These are phyloP conservation scores for Miscanthus lutarioriparius DNA, from an alignment of 176 grass and related monocot species.

Conservation along the genomic window DNA sequence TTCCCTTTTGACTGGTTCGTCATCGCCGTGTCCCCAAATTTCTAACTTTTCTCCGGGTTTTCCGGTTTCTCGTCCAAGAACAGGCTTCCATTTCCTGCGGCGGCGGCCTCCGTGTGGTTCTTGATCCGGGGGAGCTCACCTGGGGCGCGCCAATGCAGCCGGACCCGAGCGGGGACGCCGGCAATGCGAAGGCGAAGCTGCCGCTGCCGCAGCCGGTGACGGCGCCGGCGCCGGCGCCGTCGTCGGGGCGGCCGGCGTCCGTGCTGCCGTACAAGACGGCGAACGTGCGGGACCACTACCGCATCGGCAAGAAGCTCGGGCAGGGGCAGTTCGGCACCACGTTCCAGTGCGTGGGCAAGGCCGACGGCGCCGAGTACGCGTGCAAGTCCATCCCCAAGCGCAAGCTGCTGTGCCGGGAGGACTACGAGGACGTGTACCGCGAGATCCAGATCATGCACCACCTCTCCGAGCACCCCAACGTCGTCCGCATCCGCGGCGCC, in stretches of 20 bases:
- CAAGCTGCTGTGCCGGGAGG: slow-evolving; percentile 91
- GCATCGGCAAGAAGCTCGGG: slow-evolving; percentile 91
- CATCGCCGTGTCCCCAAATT: slow-evolving; percentile 10
- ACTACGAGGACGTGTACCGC: slow-evolving; percentile 87
- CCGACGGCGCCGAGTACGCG: slow-evolving; percentile 69
- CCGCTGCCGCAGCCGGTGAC: slow-evolving; percentile 13
- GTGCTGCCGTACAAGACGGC: slow-evolving; percentile 94
- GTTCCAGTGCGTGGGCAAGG: slow-evolving; percentile 80
- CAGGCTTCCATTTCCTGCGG: background rate
- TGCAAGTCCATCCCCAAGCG: slow-evolving; percentile 99
- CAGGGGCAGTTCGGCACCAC: slow-evolving; percentile 97
- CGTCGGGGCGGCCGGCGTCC: slow-evolving; percentile 53
- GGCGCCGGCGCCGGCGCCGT: slow-evolving; percentile 26
- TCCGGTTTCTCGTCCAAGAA: slow-evolving; percentile 7
- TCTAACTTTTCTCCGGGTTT: slow-evolving; percentile 20
- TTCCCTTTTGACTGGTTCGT: slow-evolving; percentile 38
- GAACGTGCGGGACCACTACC: slow-evolving; percentile 88
- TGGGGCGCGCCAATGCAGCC: slow-evolving; percentile 48
- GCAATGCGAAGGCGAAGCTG: slow-evolving; percentile 37
- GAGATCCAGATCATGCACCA: slow-evolving; percentile 99
- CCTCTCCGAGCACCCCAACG: slow-evolving; percentile 84
- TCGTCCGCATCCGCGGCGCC: slow-evolving; percentile 81
- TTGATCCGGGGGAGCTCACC: slow-evolving; percentile 32
- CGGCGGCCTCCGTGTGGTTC: slow-evolving; percentile 8
- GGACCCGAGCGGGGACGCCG: slow-evolving; percentile 39